Evolutionary conservation across 768 basidiomycete genomes (phyloP).

Genomic region (Auricularia cornea): DNA sequence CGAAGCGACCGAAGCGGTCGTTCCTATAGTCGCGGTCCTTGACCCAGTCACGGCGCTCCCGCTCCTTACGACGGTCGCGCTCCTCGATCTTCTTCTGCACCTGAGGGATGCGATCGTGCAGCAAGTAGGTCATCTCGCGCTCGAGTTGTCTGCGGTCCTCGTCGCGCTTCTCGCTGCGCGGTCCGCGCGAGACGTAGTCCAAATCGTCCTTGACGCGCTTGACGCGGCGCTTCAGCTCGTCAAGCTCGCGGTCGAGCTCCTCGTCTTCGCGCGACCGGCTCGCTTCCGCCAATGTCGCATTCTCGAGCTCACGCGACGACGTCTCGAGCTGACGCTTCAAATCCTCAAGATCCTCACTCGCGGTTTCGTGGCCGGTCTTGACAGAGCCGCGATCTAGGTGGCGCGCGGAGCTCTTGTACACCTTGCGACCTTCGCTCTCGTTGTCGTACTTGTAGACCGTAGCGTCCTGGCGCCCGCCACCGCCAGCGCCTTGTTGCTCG

Average conservation of each 20-base stretch:
- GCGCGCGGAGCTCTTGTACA: constrained; percentile 73
- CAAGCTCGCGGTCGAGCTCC: constrained; percentile 81
- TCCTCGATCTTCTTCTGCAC: constrained; percentile 79
- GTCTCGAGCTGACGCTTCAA: constrained; percentile 30
- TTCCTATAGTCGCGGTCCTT: constrained; percentile 80
- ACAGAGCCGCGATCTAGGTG: constrained; percentile 82
- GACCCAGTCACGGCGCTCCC: constrained; percentile 71
- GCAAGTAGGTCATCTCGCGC: constrained; percentile 71
- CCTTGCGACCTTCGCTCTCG: constrained; percentile 39
- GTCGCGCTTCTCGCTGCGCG: constrained; percentile 63
- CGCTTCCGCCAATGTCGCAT: constrained; percentile 54
- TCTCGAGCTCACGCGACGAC: constrained; percentile 62
- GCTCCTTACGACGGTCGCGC: constrained; percentile 63
- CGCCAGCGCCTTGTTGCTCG: constrained; percentile 39
- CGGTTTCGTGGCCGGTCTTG: constrained; percentile 59
- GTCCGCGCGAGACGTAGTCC: constrained; percentile 73
- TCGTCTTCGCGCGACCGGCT: constrained; percentile 73
- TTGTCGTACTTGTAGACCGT: constrained; percentile 82
- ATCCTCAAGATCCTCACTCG: constrained; percentile 31
- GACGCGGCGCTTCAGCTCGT: constrained; percentile 77
- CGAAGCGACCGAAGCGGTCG: constrained; percentile 41
- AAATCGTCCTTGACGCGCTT: constrained; percentile 85
- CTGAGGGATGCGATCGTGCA: constrained; percentile 89
- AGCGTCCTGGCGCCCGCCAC: constrained; percentile 70
- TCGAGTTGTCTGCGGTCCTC: constrained; percentile 82